These are phyloP conservation scores for Venturia asperata DNA, from an alignment of 2,329 filamentous ascomycete species.

Conservation along the genomic window DNA sequence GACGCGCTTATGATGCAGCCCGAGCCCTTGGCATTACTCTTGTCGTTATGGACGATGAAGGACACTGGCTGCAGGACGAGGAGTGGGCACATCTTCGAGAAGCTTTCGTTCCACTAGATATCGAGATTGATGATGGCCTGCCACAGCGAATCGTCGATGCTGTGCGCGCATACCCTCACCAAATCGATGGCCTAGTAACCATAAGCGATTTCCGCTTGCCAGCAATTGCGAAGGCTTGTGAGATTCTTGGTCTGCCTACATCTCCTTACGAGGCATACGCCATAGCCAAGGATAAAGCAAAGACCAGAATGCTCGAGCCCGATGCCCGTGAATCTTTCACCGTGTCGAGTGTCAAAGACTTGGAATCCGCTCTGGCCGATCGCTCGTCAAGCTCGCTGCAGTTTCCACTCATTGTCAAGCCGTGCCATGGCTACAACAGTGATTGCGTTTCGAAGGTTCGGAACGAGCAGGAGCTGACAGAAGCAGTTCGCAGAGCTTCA, in stretches of 20 bases:
- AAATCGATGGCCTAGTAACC: constrained; percentile 31
- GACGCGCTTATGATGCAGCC: constrained; percentile 3
- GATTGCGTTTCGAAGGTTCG: constrained; percentile 30
- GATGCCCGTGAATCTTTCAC: background rate
- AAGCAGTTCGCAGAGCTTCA: constrained; percentile 19
- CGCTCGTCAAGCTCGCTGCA: constrained; percentile 5
- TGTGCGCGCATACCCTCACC: constrained; percentile 24
- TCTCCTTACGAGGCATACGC: constrained; percentile 25
- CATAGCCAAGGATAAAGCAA: constrained; percentile 29
- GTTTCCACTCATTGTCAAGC: constrained; percentile 35
- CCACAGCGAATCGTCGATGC: constrained; percentile 29
- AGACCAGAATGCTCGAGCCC: constrained; percentile 14
- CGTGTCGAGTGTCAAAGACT: background rate
- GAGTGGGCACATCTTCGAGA: constrained; percentile 28
- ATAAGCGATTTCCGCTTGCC: constrained; percentile 28
- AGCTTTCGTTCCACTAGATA: constrained; percentile 30
- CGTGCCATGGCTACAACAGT: constrained; percentile 29
- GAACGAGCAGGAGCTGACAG: constrained; percentile 25
- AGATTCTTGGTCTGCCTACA: constrained; percentile 29
- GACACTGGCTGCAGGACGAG: constrained; percentile 16
- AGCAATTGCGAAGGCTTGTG: constrained; percentile 28
- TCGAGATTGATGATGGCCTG: constrained; percentile 27
- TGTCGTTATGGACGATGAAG: constrained; percentile 11
- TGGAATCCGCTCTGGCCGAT: background rate
- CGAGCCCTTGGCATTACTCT: constrained; percentile 14